Base-by-base conservation (phyloP, 176 grass and related monocot genomes). In the Juncus inflexus region DNA sequence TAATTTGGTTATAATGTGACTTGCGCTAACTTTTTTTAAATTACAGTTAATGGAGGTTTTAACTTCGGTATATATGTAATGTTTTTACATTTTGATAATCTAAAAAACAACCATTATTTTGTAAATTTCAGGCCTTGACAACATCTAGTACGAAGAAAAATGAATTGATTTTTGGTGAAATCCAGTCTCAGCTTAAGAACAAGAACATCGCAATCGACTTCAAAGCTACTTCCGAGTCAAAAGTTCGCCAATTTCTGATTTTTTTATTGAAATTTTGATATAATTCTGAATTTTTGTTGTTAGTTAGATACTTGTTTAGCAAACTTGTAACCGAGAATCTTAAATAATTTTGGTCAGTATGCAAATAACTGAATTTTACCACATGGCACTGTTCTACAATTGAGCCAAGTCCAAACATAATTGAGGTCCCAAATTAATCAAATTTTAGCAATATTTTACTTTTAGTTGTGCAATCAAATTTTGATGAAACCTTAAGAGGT, bases 191-290 rank as follows among this genome's bases (percentile, higher is more conserved):
- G 6, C 40, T 75, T 14, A 55, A 41, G 59, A 63, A 47, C 50
- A 37, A 75, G 16, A 75, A 75, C 63, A 64, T 75, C 11, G 61
- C 72, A 40, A 13, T 75, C 72, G 58, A 55, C 72, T 37, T 75
- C 7, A 75, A 42, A 55, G 72, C 72, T 37, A 75, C 58, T 75
- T 75, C 72, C 10, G 60, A 55, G 13, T 62, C 72, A 8, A 64
- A 75, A 54, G 72, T 64, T 55, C 16, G 72, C 62, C 50, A 39
- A 3, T 16, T 64, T 50, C 50, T 56, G 9, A 63, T 19, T 60
- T 75, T 12, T 28, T 36, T 35, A 53, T 37, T 40, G 8, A 52
- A 9, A 51, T n/a, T 42, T n/a, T 52, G 2, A 42, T 2, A 56
- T 37, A 36, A 37, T 75, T 64, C 47, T 9, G 3, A 15, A 37